Evolutionary conservation across 169 alveolate species (phyloP), one percentile per base, ranked within the genome.

Genomic region (Plasmodium gallinaceum): DNA sequence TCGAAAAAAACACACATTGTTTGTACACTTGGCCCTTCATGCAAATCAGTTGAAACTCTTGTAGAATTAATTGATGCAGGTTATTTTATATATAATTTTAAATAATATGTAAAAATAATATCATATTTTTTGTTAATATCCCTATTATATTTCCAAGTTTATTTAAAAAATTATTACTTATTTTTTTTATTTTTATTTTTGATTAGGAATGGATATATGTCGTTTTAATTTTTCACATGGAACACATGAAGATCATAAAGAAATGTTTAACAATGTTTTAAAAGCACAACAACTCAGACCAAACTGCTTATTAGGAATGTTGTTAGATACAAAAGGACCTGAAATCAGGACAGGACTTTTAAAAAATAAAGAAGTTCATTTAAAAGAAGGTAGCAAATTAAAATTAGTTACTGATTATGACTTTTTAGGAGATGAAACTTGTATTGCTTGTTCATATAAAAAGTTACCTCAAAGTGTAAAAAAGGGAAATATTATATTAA

Each of bases 261-360:
- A 95, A 66, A 96, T 96, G 64, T 96, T 98, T 9, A 94, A 92
- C 46, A 93, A 80, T 74, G 88, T 98, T 0, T 94, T 96, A 74
- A 98, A 97, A 88, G 99, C 99, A 0, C 91, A 96, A 62, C 97
- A 95, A 88, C 95, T 94, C 70, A 96, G 99, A 60, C 99, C 99
- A 0, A 97, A 97, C 16, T 95, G 96, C 75, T 93, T 96, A 4
- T 93, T 97, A 22, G 99, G 99, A 10, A 91, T 98, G 76, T 92
- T 98, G 94, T 95, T 99, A 65, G 99, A 99, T 92, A 99, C 99
- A n/a, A 99, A 98, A 93, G 99, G 99, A 0, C 99, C 99, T 0
- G 99, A 99, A 94, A 97, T 98, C 88, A 91, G 99, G 72, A 98
- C 99, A 6, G 99, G 99, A 54, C 74, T 95, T 88, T 93, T 98